Percentiles rank a stretch among this genome's conserved stretches.
Evolutionary conservation across 2,329 filamentous ascomycete genomes (phyloP).

Genomic region (Fusarium napiforme): DNA sequence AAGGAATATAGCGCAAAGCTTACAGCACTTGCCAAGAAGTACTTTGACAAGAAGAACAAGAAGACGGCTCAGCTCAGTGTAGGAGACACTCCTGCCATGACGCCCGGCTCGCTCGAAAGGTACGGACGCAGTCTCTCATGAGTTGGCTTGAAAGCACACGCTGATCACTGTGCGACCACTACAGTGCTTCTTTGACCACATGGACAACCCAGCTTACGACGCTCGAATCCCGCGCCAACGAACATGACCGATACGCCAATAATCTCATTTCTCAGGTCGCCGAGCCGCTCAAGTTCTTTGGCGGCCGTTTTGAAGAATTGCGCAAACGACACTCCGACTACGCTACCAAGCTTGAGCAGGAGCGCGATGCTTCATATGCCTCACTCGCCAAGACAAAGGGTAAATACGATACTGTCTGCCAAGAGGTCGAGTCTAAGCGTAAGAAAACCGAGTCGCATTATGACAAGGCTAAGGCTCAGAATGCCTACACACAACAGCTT

Average conservation of each 20-base stretch:
- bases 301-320: constrained; percentile 84
- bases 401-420: constrained; percentile 92
- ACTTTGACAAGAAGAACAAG: constrained; percentile 95
- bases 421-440: constrained; percentile 92
- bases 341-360: constrained; percentile 86
- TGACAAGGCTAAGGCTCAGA: constrained; percentile 92
- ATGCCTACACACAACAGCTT: constrained; percentile 90
- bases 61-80: constrained; percentile 90
- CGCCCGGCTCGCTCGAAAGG: constrained; percentile 94
- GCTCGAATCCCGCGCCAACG: constrained; percentile 85
- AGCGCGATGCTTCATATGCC: constrained; percentile 83
- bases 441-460: constrained; percentile 97
- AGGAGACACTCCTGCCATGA: constrained; percentile 91
- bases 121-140: constrained; percentile 46
- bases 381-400: constrained; percentile 91
- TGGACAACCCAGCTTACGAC: constrained; percentile 95
- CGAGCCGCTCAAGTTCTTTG: constrained; percentile 83
- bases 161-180: constrained; percentile 37
- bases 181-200: constrained; percentile 90
- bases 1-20: constrained; percentile 96
- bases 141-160: neutral
- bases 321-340: constrained; percentile 92
- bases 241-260: constrained; percentile 86
- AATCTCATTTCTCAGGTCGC: constrained; percentile 84
- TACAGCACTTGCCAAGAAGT: constrained; percentile 89